Evolutionary conservation across 2,329 filamentous ascomycete genomes (phyloP), one percentile per base, ranked within the genome.

Genomic region (Fusarium pseudoanthophilum): DNA sequence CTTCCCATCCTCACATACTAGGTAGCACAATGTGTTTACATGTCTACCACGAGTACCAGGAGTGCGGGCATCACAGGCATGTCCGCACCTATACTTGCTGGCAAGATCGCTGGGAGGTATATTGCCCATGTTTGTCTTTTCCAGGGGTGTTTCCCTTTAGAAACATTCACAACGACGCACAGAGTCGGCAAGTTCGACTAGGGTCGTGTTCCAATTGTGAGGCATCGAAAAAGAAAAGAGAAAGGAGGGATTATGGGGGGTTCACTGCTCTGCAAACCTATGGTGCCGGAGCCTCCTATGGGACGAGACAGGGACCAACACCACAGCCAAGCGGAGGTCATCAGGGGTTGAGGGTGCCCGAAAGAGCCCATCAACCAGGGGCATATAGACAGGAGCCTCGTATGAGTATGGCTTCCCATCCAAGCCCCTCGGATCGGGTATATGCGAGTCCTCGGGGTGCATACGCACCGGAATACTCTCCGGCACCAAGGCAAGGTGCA

Each of bases 11-110:
- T n/a, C 11, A 24, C 16, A 32, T 16, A 37, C 26, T 21, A n/a
- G n/a, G n/a, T n/a, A 39, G 11, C 26, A 42, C 7, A 13, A 69
- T 69, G 67, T 69, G 67, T 16, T 21, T 57, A 15, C 24, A 48
- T 11, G 16, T 65, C 1, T 43, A 65, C 59, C 8, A 39, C 45
- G 16, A 30, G 8, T 69, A 69, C 45, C 40, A 52, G 18, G 32
- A 43, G 16, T 69, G 67, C 15, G 18, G n/a, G 9, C 67, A 69
- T 26, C 36, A 20, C 2, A 59, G 18, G 16, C 36, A 69, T 24
- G 18, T 43, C 16, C 10, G 37, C 14, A 58, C 36, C 4, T 15
- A 69, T 24, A 11, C n/a, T 1, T 69, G 66, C 34, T 69, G 64
- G 66, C 36, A 57, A 36, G 45, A 46, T n/a, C n/a, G 24, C 13